Evolutionary conservation across 179 eudicot species (phyloP).

Genomic region (Camellia oleifera): DNA sequence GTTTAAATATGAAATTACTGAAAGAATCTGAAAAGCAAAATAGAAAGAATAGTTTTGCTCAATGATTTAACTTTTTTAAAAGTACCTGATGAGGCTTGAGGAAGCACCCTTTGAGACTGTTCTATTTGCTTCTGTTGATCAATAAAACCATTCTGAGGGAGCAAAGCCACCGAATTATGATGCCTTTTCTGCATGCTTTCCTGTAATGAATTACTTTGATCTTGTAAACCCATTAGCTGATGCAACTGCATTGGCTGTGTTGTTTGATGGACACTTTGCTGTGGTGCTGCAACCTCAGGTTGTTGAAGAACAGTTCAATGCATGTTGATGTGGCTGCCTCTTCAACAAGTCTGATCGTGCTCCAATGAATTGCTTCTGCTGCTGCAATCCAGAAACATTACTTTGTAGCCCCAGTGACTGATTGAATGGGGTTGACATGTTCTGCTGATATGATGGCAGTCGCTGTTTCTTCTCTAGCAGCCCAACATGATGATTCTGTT

Average conservation of each 20-base stretch:
- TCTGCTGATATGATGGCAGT: slow-evolving; percentile 3
- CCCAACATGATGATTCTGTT: not conserved
- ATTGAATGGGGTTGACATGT: not conserved
- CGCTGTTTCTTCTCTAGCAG: not conserved
- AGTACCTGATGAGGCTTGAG: slow-evolving; percentile 5
- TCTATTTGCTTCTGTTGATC: slow-evolving; percentile 7
- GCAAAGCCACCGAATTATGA: not conserved
- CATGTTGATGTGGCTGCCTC: not conserved
- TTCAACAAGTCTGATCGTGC: not conserved
- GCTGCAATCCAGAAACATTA: not conserved
- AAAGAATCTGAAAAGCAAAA: not conserved
- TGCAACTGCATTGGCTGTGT: slow-evolving; percentile 5
- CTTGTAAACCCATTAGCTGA: slow-evolving; percentile 8
- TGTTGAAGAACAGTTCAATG: not conserved
- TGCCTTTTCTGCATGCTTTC: not conserved
- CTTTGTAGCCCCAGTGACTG: slow-evolving; percentile 4
- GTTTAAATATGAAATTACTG: not conserved
- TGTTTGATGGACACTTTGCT: not conserved
- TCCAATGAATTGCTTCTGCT: not conserved
- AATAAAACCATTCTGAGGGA: not conserved
- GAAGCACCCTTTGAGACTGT: slow-evolving; percentile 8
- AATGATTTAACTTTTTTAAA: not conserved
- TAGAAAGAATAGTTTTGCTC: not conserved
- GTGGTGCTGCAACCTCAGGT: not conserved
- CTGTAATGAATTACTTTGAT: slow-evolving; percentile 7